Conservation (phyloP, 305 asterid genomes). For the Fraxinus sp. region DNA sequence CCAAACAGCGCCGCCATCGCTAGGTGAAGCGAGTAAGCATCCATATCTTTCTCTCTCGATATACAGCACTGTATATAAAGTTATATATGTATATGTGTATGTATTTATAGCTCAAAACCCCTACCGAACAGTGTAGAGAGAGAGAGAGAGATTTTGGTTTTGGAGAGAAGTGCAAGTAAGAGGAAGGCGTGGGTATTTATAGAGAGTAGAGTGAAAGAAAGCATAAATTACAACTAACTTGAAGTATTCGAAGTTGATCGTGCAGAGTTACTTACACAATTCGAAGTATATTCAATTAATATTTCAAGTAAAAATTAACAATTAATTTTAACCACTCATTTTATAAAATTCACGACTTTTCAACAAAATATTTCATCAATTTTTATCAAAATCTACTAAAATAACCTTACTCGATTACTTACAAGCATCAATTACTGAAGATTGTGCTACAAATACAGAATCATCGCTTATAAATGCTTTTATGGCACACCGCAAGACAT, state of each 20-base stretch:
- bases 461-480: neutral
- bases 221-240: neutral
- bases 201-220: conserved; percentile 20
- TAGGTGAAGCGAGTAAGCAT: conserved; percentile 68
- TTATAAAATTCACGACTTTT: too few relatives aligned
- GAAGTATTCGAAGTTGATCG: neutral
- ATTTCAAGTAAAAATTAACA: too few relatives aligned
- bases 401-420: neutral
- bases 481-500: neutral
- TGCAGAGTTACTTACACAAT: neutral
- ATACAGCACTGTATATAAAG: neutral
- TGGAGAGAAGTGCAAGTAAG: conserved; percentile 24
- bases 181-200: conserved; percentile 44
- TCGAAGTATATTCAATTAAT: neutral
- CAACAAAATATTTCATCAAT: too few relatives aligned
- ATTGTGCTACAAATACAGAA: neutral
- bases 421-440: neutral
- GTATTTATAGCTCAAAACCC: conserved; percentile 35
- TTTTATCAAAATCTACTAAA: too few relatives aligned
- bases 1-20: conserved; percentile 98
- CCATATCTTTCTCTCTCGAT: conserved; percentile 44
- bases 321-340: too few relatives aligned
- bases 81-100: neutral
- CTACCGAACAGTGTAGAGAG: conserved; percentile 35
- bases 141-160: conserved; percentile 13